Evolutionary conservation across 352 stramenopile species (phyloP).

Genomic region (Phytophthora colocasiae): DNA sequence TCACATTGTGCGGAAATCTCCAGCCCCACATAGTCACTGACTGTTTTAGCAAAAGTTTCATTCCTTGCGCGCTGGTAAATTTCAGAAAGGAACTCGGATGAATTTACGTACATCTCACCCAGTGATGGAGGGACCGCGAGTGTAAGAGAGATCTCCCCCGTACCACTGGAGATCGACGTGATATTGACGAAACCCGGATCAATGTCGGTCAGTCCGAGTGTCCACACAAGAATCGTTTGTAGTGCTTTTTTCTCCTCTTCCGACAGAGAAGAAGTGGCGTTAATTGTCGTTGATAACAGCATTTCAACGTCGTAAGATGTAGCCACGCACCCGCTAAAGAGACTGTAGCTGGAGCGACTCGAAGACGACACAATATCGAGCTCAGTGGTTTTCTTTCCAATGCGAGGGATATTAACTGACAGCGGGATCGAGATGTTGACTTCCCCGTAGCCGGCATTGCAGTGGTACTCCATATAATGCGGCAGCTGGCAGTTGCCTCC

Average conservation of each 20-base stretch:
- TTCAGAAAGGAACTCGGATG: conserved; percentile 22
- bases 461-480: conserved; percentile 42
- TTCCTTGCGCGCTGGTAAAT: conserved; percentile 30
- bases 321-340: conserved; percentile 37
- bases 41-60: conserved; percentile 12
- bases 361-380: conserved; percentile 30
- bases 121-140: conserved; percentile 34
- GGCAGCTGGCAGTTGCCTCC: conserved; percentile 29
- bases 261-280: conserved; percentile 15
- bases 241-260: conserved; percentile 16
- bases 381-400: conserved; percentile 12
- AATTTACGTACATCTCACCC: conserved; percentile 27
- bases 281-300: conserved; percentile 17
- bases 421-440: conserved; percentile 37
- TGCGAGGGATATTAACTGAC: conserved; percentile 9
- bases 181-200: conserved; percentile 34
- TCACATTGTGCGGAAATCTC: conserved; percentile 18
- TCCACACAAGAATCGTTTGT: conserved; percentile 26
- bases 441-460: conserved; percentile 37
- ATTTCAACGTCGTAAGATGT: conserved; percentile 35
- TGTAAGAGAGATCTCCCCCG: conserved; percentile 24
- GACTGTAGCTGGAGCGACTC: conserved; percentile 18
- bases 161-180: conserved; percentile 13
- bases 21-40: conserved; percentile 26
- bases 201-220: conserved; percentile 35